phyloP scores from a whole-genome alignment of 2,329 filamentous ascomycete species.

The Fusarium aywerte region DNA sequence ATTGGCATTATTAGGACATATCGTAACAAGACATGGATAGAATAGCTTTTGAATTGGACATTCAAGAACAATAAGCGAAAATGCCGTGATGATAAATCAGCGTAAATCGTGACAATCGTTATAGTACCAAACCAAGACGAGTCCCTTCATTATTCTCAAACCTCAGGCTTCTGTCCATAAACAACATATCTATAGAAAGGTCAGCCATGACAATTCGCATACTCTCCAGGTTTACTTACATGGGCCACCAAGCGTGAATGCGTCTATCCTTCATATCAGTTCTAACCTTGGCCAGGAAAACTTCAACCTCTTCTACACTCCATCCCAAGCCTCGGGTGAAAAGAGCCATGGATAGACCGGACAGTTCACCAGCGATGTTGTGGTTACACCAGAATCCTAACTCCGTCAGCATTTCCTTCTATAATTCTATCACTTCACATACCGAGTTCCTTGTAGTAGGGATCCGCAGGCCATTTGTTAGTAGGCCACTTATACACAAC shows the following conservation, averaged over 20 bases:
- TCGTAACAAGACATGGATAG: too few species aligned
- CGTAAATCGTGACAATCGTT: neutral
- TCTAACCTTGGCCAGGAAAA: slow-evolving; percentile 50
- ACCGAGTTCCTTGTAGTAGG: slow-evolving; percentile 63
- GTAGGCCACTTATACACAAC: slow-evolving; percentile 61
- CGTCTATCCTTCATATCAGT: slow-evolving; percentile 50
- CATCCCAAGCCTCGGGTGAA: slow-evolving; percentile 54
- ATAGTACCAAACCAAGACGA: neutral
- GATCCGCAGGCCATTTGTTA: slow-evolving; percentile 63
- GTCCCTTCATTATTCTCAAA: neutral
- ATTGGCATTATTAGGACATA: too few species aligned
- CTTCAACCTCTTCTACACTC: slow-evolving; percentile 48
- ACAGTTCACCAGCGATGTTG: slow-evolving; percentile 50
- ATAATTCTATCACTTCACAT: neutral
- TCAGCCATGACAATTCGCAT: fast-evolving
- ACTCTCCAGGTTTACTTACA: slow-evolving; percentile 43
- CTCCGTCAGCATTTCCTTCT: fast-evolving
- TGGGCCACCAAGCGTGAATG: slow-evolving; percentile 54
- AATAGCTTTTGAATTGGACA: too few species aligned
- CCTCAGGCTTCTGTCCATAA: slow-evolving; percentile 42
- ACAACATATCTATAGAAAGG: slow-evolving; percentile 31
- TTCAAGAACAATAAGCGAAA: too few species aligned
- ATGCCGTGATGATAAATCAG: too few species aligned
- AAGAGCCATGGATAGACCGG: slow-evolving; percentile 52
- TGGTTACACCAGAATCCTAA: slow-evolving; percentile 54